Conservation (phyloP, 108 stramenopile genomes). For the Cylindrotheca fusiformis region DNA sequence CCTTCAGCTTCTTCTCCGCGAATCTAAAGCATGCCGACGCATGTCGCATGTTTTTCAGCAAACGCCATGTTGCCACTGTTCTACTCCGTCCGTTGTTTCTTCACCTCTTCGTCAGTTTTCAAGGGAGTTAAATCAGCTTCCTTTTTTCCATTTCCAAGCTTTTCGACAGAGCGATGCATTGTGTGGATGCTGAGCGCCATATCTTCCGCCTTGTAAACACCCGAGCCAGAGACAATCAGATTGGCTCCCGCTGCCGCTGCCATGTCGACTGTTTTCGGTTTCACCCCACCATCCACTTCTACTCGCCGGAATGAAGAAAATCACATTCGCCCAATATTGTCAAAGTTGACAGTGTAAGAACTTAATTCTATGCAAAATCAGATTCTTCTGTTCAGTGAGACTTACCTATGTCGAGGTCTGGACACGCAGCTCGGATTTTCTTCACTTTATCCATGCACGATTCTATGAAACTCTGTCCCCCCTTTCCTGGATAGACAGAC, state of each 20-base stretch:
- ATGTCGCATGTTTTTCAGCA: too few species aligned
- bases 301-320: too few species aligned
- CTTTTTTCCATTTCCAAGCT: conserved; percentile 45
- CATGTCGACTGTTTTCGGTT: conserved; percentile 72
- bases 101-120: conserved; percentile 27
- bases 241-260: conserved; percentile 91
- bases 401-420: conserved; percentile 79
- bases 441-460: conserved; percentile 88
- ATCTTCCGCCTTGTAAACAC: conserved; percentile 71
- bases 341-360: too few species aligned
- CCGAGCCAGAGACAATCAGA: conserved; percentile 77
- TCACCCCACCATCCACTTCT: conserved; percentile 91
- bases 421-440: conserved; percentile 56
- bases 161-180: conserved; percentile 53
- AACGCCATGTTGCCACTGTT: too few species aligned
- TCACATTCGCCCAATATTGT: too few species aligned
- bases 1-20: too few species aligned
- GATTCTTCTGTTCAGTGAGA: too few species aligned
- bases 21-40: too few species aligned
- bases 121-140: conserved; percentile 40
- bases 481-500: conserved; percentile 93
- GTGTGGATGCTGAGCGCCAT: conserved; percentile 41
- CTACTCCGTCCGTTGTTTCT: too few species aligned
- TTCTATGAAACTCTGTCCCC: conserved; percentile 86
- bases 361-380: too few species aligned